Evolutionary conservation across 2,329 filamentous ascomycete species (phyloP).

Genomic region (Tolypocladium sp.): DNA sequence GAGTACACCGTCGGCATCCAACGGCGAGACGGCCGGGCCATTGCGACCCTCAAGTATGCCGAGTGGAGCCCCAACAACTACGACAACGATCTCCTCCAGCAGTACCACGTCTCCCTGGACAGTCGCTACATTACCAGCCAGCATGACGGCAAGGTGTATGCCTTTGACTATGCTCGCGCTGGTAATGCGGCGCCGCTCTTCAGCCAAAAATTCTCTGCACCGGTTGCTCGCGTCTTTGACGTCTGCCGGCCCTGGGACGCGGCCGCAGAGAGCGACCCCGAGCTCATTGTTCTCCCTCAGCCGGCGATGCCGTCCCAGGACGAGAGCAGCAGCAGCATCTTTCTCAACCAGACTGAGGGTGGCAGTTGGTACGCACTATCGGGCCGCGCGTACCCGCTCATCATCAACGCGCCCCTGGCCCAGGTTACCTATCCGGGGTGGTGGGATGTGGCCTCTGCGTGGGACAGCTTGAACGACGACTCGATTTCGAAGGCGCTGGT

Average conservation of each 20-base stretch:
- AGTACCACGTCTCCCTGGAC: conserved; percentile 75
- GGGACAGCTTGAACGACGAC: conserved; percentile 28
- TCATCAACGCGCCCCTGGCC: conserved; percentile 55
- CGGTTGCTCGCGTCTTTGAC: conserved; percentile 83
- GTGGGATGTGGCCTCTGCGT: conserved; percentile 31
- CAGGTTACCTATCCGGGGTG: conserved; percentile 36
- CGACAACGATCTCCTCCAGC: conserved; percentile 76
- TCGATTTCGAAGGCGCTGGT: conserved; percentile 55
- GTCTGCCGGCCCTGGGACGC: conserved; percentile 66
- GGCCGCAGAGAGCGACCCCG: conserved; percentile 53
- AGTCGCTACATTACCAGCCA: conserved; percentile 81
- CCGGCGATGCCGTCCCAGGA: conserved; percentile 56
- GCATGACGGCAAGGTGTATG: conserved; percentile 76
- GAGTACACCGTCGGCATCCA: conserved; percentile 88
- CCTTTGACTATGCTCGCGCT: conserved; percentile 58
- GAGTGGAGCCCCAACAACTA: conserved; percentile 93
- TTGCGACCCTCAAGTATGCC: conserved; percentile 85
- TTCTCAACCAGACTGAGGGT: conserved; percentile 76
- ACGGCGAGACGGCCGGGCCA: conserved; percentile 60
- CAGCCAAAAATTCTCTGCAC: conserved; percentile 60
- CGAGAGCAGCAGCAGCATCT: conserved; percentile 57
- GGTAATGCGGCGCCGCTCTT: conserved; percentile 49
- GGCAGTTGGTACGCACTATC: conserved; percentile 94
- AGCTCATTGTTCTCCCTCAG: conserved; percentile 79
- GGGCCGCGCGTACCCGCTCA: conserved; percentile 74